These are phyloP conservation scores for Solanum hybrid DNA, from an alignment of 305 asterid species.

Conservation along the genomic window DNA sequence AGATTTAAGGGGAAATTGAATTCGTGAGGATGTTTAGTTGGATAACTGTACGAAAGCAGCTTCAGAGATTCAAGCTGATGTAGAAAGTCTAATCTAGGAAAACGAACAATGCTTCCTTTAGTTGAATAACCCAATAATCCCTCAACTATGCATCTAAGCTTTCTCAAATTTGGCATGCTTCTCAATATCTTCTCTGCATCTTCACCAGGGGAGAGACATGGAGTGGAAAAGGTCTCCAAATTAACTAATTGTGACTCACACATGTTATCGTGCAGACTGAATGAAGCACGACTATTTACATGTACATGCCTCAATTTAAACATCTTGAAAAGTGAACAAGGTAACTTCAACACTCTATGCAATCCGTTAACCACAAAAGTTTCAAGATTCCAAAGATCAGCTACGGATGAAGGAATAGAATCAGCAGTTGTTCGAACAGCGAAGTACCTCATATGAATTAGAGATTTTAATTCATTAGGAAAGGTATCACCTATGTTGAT, in stretches of 20 bases:
- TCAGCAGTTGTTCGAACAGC: neutral
- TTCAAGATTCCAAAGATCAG: constrained; percentile 1
- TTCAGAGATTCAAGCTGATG: neutral
- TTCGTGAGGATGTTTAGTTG: neutral
- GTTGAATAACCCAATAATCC: neutral
- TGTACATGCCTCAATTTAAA: neutral
- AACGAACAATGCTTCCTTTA: neutral
- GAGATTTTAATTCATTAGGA: neutral
- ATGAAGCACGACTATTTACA: neutral
- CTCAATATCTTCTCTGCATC: too few species aligned
- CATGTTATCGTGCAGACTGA: neutral
- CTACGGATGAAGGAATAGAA: neutral
- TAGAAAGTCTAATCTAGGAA: neutral
- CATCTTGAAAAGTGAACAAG: neutral
- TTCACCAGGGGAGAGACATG: neutral
- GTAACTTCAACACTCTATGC: neutral
- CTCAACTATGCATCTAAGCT: neutral
- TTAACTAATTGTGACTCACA: neutral
- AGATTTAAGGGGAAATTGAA: neutral
- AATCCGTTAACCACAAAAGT: neutral
- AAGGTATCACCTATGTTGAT: neutral
- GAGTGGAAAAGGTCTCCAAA: neutral
- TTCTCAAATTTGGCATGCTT: neutral
- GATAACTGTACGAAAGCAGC: neutral
- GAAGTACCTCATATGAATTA: neutral